These are phyloP conservation scores for Euphorbia celastroides DNA, from an alignment of 441 rosid genomes.

Conservation along the genomic window DNA sequence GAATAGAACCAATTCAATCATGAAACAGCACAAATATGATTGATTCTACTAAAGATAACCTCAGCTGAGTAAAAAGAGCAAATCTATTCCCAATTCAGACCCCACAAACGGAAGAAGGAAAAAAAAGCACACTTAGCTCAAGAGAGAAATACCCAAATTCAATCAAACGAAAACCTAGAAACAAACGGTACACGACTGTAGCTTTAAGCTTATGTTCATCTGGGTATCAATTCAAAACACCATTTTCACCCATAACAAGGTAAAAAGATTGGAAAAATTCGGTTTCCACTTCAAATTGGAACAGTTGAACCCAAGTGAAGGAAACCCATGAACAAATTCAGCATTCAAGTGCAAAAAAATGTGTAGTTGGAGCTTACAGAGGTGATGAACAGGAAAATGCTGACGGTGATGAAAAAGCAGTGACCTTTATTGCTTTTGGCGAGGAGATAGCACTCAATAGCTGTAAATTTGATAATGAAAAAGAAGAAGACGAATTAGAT, in stretches of 20 bases:
- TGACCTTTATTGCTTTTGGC: not conserved
- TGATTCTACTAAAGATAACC: not conserved
- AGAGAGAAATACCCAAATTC: not conserved
- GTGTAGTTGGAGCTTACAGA: conserved; percentile 4
- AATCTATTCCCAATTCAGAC: not conserved
- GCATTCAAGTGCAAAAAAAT: not conserved
- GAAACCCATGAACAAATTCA: conserved; percentile 1
- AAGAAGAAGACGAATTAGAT: not conserved
- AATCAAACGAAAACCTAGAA: not conserved
- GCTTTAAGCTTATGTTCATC: no score
- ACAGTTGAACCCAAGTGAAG: not conserved
- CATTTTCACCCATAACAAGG: no score
- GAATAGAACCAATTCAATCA: not conserved
- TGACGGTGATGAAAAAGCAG: not conserved
- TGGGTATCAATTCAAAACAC: not conserved
- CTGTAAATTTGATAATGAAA: not conserved
- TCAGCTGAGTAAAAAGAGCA: not conserved
- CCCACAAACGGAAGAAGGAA: not conserved
- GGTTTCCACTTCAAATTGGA: not conserved
- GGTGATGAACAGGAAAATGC: not conserved
- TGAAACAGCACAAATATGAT: not conserved
- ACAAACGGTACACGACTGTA: not conserved
- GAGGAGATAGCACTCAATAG: not conserved
- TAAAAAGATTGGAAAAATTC: not conserved
- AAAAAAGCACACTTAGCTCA: not conserved